Conservation (phyloP, 805 yeast genomes). For the Cyberlindnera japonica region DNA sequence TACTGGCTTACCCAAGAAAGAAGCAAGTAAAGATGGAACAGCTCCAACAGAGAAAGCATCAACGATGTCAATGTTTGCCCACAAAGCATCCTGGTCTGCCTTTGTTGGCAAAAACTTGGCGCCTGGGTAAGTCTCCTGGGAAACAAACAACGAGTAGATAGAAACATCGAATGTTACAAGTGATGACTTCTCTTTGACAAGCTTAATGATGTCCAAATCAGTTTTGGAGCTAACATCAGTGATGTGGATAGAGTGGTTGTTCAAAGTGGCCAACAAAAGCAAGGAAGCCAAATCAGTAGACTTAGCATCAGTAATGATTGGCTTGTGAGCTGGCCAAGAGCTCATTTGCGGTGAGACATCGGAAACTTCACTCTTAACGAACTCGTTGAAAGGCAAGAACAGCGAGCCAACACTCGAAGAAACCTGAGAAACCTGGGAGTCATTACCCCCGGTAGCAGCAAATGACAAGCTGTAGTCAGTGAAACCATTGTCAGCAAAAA, state of each 20-base stretch:
- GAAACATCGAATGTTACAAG: slow-evolving; percentile 88
- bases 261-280: slow-evolving; percentile 81
- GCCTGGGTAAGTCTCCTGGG: slow-evolving; percentile 67
- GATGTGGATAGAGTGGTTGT: slow-evolving; percentile 80
- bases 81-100: slow-evolving; percentile 76
- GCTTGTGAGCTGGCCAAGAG: slow-evolving; percentile 80
- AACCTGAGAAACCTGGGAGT: slow-evolving; percentile 56
- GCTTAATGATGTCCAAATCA: slow-evolving; percentile 76
- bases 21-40: slow-evolving; percentile 69
- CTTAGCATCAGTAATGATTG: slow-evolving; percentile 87
- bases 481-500: slow-evolving; percentile 56
- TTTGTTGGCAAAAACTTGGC: slow-evolving; percentile 73
- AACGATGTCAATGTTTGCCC: slow-evolving; percentile 68
- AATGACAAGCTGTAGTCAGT: slow-evolving; percentile 82
- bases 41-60: slow-evolving; percentile 88
- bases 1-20: slow-evolving; percentile 55
- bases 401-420: slow-evolving; percentile 70
- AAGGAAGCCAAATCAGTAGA: slow-evolving; percentile 92
- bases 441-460: slow-evolving; percentile 75
- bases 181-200: slow-evolving; percentile 80
- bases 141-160: slow-evolving; percentile 71
- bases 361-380: slow-evolving; percentile 63
- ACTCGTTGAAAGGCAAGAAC: slow-evolving; percentile 75
- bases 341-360: slow-evolving; percentile 75
- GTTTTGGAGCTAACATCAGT: slow-evolving; percentile 79